phyloP scores from a whole-genome alignment of 225 moss, liverwort and hornwort genomes.

The Straminergon stramineum region DNA sequence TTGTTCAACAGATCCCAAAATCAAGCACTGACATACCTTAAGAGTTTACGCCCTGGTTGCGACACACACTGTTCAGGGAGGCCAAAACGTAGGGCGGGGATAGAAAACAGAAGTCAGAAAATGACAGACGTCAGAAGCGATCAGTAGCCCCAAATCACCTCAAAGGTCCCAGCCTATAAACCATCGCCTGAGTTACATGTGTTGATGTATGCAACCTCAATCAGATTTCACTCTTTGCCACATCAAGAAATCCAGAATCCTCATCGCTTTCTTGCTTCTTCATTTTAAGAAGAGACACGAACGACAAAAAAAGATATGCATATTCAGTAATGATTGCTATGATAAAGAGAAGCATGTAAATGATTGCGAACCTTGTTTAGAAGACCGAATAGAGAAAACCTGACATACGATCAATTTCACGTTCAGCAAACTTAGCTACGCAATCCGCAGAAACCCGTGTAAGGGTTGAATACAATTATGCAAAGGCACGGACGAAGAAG shows the following conservation, averaged over 20 bases:
- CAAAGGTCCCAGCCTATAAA: not conserved
- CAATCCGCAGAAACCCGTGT: not conserved
- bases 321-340: not conserved
- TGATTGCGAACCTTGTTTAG: constrained; percentile 67
- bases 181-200: not conserved
- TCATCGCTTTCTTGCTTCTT: not conserved
- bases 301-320: not conserved
- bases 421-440: not conserved
- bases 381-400: constrained; percentile 90
- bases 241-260: not conserved
- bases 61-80: constrained; percentile 69
- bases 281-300: not conserved
- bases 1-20: not conserved
- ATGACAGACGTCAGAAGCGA: not conserved
- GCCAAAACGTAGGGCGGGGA: not conserved
- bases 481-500: not conserved
- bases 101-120: not conserved
- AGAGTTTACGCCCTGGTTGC: constrained; percentile 64
- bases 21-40: constrained; percentile 41
- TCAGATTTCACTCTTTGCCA: not conserved
- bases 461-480: not conserved
- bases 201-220: not conserved
- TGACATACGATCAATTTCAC: constrained; percentile 19
- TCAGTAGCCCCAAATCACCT: not conserved
- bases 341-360: not conserved